phyloP scores from a whole-genome alignment of 345 rosid genomes.

The Camelina laxa region DNA sequence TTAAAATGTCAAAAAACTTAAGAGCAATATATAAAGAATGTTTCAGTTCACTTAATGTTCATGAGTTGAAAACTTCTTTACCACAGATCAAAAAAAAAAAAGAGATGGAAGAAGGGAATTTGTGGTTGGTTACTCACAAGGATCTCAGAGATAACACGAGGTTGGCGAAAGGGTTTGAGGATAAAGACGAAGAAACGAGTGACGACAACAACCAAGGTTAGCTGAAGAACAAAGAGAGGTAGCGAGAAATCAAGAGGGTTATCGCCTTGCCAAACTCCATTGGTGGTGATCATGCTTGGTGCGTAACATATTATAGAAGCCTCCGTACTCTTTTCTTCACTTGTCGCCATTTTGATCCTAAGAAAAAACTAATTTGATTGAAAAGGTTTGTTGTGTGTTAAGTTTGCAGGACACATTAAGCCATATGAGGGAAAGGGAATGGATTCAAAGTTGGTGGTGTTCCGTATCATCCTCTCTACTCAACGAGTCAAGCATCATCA shows the following conservation, averaged over 20 bases:
- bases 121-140: conserved; percentile 50
- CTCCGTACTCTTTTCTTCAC: conserved; percentile 32
- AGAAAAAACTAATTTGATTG: conserved; percentile 28
- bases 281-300: conserved; percentile 89
- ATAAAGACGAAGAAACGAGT: conserved; percentile 72
- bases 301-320: conserved; percentile 75
- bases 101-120: neutral
- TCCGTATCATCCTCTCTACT: conserved; percentile 44
- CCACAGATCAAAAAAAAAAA: neutral
- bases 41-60: neutral
- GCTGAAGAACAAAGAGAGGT: conserved; percentile 89
- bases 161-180: conserved; percentile 90
- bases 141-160: conserved; percentile 89
- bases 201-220: conserved; percentile 67
- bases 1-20: neutral
- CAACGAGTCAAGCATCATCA: conserved; percentile 33
- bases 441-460: conserved; percentile 43
- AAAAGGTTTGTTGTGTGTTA: conserved; percentile 19
- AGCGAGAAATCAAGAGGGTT: conserved; percentile 90
- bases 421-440: conserved; percentile 19
- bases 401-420: conserved; percentile 23
- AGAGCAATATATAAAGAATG: neutral
- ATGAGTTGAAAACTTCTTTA: neutral
- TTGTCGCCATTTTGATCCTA: conserved; percentile 23
- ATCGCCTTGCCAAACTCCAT: conserved; percentile 98